A percentile compares a stretch with the other conserved stretches of the same genome.
Conservation (phyloP, 306 rosid genomes). For the Gillenia trifoliata region DNA sequence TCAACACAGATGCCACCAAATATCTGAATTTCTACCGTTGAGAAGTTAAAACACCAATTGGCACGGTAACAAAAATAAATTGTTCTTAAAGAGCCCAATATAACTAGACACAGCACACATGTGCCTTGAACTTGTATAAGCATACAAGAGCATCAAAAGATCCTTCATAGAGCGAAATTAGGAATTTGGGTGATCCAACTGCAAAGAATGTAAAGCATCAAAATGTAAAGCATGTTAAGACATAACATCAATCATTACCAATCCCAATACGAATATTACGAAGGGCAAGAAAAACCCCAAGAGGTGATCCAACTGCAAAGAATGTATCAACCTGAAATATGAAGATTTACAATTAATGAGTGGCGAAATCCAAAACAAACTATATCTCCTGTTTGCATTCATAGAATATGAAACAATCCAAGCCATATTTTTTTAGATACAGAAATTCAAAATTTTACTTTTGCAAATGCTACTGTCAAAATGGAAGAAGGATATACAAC, state of each 20-base stretch:
- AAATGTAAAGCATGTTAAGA: conserved; percentile 19
- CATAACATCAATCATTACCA: conserved; percentile 44
- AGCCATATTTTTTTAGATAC: neutral
- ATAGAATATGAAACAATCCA: conserved; percentile 9
- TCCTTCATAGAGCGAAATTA: neutral
- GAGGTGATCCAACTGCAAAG: conserved; percentile 99
- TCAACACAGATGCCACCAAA: neutral
- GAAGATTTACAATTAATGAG: conserved; percentile 20
- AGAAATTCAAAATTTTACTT: neutral
- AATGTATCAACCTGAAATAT: conserved; percentile 84
- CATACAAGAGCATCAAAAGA: neutral
- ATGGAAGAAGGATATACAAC: neutral
- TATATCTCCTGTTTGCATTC: neutral
- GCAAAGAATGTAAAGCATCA: neutral
- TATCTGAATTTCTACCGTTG: neutral
- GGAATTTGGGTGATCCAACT: neutral
- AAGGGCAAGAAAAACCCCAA: conserved; percentile 95
- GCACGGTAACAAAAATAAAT: neutral
- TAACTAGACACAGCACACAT: neutral
- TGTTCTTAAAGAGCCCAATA: neutral
- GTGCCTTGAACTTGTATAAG: neutral
- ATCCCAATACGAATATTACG: conserved; percentile 85
- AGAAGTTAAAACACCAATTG: neutral
- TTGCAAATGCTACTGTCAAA: neutral
- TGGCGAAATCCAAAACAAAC: conserved; percentile 5